A percentile compares a stretch with the other conserved stretches of the same genome.
Evolutionary conservation across 768 basidiomycete genomes (phyloP).

Genomic region (Rossbeevera mucosa): DNA sequence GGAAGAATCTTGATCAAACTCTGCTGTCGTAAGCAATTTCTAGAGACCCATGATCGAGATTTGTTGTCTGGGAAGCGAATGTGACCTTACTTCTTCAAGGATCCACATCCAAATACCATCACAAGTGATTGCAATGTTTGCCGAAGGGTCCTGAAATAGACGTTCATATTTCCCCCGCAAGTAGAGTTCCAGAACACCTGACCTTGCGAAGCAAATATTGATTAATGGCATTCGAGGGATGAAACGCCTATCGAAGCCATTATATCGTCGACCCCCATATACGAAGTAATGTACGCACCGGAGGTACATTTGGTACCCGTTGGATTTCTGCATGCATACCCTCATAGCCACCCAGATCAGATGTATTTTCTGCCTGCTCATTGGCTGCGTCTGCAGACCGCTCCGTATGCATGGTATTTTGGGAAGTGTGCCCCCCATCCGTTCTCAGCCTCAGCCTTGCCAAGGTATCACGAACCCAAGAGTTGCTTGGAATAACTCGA

Average conservation of each 20-base stretch:
- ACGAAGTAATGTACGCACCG: neutral
- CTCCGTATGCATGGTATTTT: too few relatives aligned
- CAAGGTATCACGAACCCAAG: too few relatives aligned
- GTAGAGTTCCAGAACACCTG: too few relatives aligned
- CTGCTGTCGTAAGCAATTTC: neutral
- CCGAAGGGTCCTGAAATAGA: conserved; percentile 1
- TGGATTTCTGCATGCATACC: too few relatives aligned
- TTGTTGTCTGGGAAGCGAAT: neutral
- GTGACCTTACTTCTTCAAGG: conserved; percentile 2
- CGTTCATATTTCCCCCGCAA: too few relatives aligned
- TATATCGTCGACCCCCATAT: neutral
- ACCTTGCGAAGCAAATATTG: conserved; percentile 1
- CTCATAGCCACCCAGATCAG: too few relatives aligned
- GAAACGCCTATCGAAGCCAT: neutral
- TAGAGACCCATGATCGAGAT: neutral
- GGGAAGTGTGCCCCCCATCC: too few relatives aligned
- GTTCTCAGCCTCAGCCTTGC: too few relatives aligned
- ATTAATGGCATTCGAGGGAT: conserved; percentile 6
- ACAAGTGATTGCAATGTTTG: conserved; percentile 5
- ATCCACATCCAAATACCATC: conserved; percentile 6
- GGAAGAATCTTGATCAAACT: neutral
- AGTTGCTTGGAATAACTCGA: too few relatives aligned
- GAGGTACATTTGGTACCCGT: neutral
- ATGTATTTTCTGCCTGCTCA: too few relatives aligned
- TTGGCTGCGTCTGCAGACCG: too few relatives aligned